phyloP scores from a whole-genome alignment of 225 moss, liverwort and hornwort genomes.

The Bryoerythrophyllum caledonicum region DNA sequence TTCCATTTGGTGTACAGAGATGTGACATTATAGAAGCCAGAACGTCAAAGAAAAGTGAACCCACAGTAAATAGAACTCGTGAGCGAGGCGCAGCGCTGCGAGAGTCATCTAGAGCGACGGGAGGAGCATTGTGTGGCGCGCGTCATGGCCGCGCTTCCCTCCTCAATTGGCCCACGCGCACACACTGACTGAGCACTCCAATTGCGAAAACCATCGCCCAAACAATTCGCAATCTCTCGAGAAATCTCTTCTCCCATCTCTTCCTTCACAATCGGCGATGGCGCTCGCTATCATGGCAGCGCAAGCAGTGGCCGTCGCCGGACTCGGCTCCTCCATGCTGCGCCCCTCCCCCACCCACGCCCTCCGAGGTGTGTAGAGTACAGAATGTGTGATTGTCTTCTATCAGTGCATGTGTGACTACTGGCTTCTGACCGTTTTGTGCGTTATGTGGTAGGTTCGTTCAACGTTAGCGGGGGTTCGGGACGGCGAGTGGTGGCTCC shows the following conservation, averaged over 20 bases:
- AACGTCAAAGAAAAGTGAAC: too few relatives aligned
- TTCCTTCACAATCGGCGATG: constrained; percentile 18
- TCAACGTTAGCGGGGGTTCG: not conserved
- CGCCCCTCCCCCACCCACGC: not conserved
- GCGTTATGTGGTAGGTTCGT: constrained; percentile 18
- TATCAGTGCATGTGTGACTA: too few relatives aligned
- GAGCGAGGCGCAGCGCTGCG: too few relatives aligned
- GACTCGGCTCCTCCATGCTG: constrained; percentile 13
- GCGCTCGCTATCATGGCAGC: constrained; percentile 14
- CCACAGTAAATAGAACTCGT: too few relatives aligned
- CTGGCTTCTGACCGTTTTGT: too few relatives aligned
- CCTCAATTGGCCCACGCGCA: not conserved
- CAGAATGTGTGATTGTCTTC: too few relatives aligned
- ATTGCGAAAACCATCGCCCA: not conserved
- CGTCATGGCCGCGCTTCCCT: not conserved
- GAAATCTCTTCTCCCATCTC: too few relatives aligned
- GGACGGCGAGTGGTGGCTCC: constrained; percentile 2
- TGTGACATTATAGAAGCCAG: too few relatives aligned
- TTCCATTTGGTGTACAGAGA: too few relatives aligned
- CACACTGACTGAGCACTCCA: not conserved
- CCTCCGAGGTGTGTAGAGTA: constrained; percentile 30
- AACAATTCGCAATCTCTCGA: not conserved
- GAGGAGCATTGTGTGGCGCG: not conserved
- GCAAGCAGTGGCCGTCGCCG: constrained; percentile 3
- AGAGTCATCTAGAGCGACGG: too few relatives aligned